These are phyloP conservation scores for Metschnikowia gelsemii DNA, from an alignment of 805 yeast species.

Conservation along the genomic window DNA sequence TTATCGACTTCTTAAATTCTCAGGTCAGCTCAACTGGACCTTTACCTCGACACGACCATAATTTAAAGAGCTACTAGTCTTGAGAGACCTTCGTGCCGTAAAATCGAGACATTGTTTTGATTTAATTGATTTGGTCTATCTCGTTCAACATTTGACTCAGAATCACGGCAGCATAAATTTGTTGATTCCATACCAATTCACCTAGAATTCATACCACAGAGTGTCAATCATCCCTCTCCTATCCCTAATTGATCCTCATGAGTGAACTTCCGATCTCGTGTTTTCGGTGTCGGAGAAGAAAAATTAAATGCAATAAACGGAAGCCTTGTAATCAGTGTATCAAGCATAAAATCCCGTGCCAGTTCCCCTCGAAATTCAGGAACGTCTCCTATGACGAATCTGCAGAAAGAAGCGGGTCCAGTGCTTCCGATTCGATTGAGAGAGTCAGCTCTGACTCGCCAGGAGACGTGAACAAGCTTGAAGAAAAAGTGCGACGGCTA, in stretches of 20 bases:
- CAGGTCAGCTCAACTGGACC: neutral
- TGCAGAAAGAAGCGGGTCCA: slow-evolving; percentile 3
- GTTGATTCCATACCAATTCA: no score
- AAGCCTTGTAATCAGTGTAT: slow-evolving; percentile 21
- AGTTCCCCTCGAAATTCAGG: slow-evolving; percentile 21
- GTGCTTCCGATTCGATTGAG: slow-evolving; percentile 2
- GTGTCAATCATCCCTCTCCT: no score
- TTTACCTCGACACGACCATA: slow-evolving; percentile 1
- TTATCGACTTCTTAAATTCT: no score
- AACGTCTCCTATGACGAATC: slow-evolving; percentile 10
- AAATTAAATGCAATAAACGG: slow-evolving; percentile 22
- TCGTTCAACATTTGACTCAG: no score
- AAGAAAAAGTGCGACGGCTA: slow-evolving; percentile 6
- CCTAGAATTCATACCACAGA: no score
- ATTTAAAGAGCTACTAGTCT: no score
- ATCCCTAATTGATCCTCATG: slow-evolving; percentile 4
- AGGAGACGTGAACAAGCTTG: slow-evolving; percentile 3
- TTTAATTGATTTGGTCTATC: no score
- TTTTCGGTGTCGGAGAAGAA: slow-evolving; percentile 20
- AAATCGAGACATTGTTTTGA: no score
- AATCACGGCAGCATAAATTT: no score
- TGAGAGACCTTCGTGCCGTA: no score
- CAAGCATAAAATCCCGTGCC: slow-evolving; percentile 15
- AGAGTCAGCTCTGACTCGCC: slow-evolving; percentile 1
- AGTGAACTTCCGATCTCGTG: slow-evolving; percentile 21